Conservation (phyloP, 2,329 filamentous ascomycete species). For the Diaporthe velutina region DNA sequence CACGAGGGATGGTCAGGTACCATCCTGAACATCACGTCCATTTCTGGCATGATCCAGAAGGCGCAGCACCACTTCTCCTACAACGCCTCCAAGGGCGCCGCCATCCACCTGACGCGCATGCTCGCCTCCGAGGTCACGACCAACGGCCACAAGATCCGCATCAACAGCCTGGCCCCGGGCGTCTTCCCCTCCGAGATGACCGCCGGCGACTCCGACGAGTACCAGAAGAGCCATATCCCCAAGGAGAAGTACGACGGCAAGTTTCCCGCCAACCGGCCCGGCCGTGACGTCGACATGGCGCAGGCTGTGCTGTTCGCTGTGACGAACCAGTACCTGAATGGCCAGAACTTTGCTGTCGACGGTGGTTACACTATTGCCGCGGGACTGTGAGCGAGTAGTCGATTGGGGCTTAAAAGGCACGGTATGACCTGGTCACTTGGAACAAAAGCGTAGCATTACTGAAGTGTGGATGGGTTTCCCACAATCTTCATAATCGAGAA, state of each 20-base stretch:
- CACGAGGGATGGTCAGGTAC: conserved; percentile 66
- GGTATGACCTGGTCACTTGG: background rate
- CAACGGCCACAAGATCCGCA: conserved; percentile 73
- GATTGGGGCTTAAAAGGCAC: background rate
- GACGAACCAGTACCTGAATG: conserved; percentile 55
- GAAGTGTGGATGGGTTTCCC: background rate
- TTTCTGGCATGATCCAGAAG: conserved; percentile 74
- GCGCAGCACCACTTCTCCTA: conserved; percentile 76
- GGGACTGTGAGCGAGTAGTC: conserved; percentile 41
- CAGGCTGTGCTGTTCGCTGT: conserved; percentile 66
- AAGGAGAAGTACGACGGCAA: conserved; percentile 69
- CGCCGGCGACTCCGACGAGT: conserved; percentile 59
- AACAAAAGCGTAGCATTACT: background rate
- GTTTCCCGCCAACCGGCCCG: conserved; percentile 61
- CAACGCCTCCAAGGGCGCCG: conserved; percentile 73
- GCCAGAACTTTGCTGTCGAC: conserved; percentile 60
- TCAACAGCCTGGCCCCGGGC: conserved; percentile 80
- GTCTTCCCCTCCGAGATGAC: conserved; percentile 82
- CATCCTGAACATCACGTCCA: conserved; percentile 77
- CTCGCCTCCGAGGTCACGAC: conserved; percentile 71
- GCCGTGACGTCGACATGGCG: conserved; percentile 71
- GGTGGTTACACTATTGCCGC: conserved; percentile 63
- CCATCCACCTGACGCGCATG: conserved; percentile 74
- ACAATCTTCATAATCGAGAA: background rate
- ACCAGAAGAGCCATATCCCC: conserved; percentile 71